Base-by-base conservation (phyloP, 1,284 basidiomycete species). In the Xerocomus alliaceus region DNA sequence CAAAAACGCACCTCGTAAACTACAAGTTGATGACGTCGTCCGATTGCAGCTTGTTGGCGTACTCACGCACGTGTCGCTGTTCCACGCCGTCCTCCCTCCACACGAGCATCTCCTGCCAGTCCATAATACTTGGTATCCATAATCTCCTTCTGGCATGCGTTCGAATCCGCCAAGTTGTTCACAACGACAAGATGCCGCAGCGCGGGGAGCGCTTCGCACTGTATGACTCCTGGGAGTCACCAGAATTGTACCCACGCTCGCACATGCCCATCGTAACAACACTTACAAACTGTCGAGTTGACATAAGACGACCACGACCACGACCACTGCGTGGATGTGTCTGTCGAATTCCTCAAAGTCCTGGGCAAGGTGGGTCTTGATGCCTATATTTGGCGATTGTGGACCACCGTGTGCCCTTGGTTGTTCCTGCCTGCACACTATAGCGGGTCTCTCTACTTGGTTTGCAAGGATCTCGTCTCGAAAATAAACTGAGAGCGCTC, bases 11-110 rank as follows among this genome's bases (percentile, higher is more conserved):
- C 91, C 91, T 93, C 24, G 92, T 93, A 68, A 93, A 92, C 71
- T 94, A 92, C 61, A 94, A 68, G 69, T 93, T 94, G 56, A 93
- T 87, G 4, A 93, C 80, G 42, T 94, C 92, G 59, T 91, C 85
- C 45, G 84, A 83, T 17, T 80, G 58, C 59, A 88, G 65, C 9
- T 79, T 77, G 53, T 68, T 67, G 55, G 73, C 69, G 20, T 83
- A 76, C 29, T 82, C 78, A 54, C 77, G 76, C 45, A 87, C 80
- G 13, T 76, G 63, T 39, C 70, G 70, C 31, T 68, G 71, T 69
- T 87, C 85, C 39, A 61, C 68, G 0, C 76, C 72, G 57, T 82
- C 82, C 68, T 87, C 83, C 58, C 82, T 71, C 88, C 88, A 91
- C 5, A 88, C 75, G 24, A 90, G 68, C 13, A 86, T 76, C 64